A percentile compares a stretch with the other conserved stretches of the same genome.
These are phyloP conservation scores for Penicillium crustosum DNA, from an alignment of 2,329 filamentous ascomycete genomes.

Conservation along the genomic window DNA sequence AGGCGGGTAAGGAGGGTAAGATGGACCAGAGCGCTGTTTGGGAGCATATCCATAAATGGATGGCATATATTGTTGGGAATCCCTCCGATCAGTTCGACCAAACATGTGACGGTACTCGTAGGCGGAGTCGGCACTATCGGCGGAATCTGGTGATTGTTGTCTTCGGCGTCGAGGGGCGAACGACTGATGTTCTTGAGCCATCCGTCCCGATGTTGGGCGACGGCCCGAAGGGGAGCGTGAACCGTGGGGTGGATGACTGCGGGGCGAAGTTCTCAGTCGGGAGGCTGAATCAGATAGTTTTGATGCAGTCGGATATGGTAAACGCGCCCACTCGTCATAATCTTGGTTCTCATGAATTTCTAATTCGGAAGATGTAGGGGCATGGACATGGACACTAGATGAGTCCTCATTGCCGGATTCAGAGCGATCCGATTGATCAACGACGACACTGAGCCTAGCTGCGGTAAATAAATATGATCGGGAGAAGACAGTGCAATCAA, in stretches of 20 bases:
- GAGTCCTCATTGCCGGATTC: slow-evolving; percentile 47
- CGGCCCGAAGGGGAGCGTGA: slow-evolving; percentile 39
- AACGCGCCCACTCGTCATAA: slow-evolving; percentile 42
- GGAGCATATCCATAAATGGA: slow-evolving; percentile 39
- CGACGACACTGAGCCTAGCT: slow-evolving; percentile 44
- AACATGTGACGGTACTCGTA: slow-evolving; percentile 58
- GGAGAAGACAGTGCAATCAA: too few species aligned
- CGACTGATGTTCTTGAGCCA: slow-evolving; percentile 38
- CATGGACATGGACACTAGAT: slow-evolving; percentile 46
- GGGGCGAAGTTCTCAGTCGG: slow-evolving; percentile 42
- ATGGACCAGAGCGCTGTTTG: slow-evolving; percentile 42
- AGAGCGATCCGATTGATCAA: slow-evolving; percentile 44
- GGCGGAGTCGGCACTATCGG: slow-evolving; percentile 64
- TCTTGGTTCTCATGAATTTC: slow-evolving; percentile 42
- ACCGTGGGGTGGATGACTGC: slow-evolving; percentile 42
- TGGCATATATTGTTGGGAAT: slow-evolving; percentile 32
- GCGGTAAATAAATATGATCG: too few species aligned
- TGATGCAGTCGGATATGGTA: slow-evolving; percentile 48
- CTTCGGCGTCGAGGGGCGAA: slow-evolving; percentile 41
- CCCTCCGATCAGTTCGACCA: slow-evolving; percentile 39
- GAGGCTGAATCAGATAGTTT: slow-evolving; percentile 50
- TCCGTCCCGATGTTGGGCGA: slow-evolving; percentile 39
- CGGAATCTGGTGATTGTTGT: slow-evolving; percentile 50
- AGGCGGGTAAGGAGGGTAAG: slow-evolving; percentile 35
- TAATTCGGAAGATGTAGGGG: slow-evolving; percentile 38